A percentile compares a stretch with the other conserved stretches of the same genome.
Conservation (phyloP, 345 rosid genomes). For the Ceriops decandra region DNA sequence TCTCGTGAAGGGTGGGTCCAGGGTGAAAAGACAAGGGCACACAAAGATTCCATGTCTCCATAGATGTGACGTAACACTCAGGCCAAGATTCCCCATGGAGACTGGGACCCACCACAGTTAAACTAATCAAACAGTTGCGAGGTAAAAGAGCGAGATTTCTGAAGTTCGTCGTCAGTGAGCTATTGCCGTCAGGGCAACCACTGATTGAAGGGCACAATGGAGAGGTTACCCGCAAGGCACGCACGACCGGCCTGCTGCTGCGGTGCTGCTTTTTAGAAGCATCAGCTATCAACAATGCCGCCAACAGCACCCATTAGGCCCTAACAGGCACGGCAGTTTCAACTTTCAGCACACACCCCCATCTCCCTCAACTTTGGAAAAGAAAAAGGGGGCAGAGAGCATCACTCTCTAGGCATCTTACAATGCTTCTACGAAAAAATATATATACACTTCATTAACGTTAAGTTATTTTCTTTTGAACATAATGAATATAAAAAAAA, state of each 20-base stretch:
- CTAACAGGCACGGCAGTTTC: no score
- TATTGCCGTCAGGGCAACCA: conserved; percentile 10
- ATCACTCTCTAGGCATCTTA: no score
- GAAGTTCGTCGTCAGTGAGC: conserved; percentile 25
- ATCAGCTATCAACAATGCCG: no score
- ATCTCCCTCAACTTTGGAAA: no score
- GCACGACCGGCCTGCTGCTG: conserved; percentile 21
- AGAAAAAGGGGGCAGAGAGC: no score
- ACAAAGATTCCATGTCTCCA: conserved; percentile 14
- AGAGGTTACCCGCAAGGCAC: conserved; percentile 45
- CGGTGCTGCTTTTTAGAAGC: no score
- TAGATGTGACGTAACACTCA: conserved; percentile 22
- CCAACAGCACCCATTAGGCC: no score
- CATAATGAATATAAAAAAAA: no score
- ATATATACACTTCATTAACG: no score
- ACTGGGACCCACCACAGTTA: neutral
- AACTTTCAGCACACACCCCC: no score
- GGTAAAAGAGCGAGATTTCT: neutral
- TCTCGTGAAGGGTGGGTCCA: neutral
- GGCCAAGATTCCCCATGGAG: neutral
- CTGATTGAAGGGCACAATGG: conserved; percentile 8
- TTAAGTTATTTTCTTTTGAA: no score
- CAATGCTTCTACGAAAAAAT: no score
- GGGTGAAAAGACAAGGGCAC: neutral
- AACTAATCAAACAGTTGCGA: neutral